phyloP scores from a whole-genome alignment of 352 stramenopile species.

The Phytophthora pisi region DNA sequence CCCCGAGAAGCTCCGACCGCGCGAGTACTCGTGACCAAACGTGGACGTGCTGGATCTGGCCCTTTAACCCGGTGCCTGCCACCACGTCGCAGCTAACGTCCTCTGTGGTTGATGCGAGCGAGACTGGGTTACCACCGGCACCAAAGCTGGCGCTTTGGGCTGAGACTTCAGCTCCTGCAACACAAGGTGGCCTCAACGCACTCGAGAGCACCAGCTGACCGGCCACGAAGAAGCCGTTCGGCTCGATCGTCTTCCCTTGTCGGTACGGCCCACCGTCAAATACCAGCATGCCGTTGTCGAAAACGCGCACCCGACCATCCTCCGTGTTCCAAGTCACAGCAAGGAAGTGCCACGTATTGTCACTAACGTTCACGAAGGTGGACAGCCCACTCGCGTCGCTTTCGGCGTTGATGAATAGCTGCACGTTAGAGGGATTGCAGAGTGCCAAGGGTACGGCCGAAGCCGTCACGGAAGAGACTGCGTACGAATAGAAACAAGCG shows the following conservation, averaged over 20 bases:
- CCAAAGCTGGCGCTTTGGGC: constrained; percentile 2
- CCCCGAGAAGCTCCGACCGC: constrained; percentile 52
- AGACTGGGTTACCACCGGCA: not conserved
- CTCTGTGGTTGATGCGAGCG: constrained; percentile 4
- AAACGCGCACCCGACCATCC: constrained; percentile 59
- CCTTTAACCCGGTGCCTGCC: constrained; percentile 35
- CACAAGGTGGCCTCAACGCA: constrained; percentile 12
- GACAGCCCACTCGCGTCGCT: constrained; percentile 33
- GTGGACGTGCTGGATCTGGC: constrained; percentile 64
- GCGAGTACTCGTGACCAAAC: constrained; percentile 59
- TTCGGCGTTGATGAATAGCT: constrained; percentile 52
- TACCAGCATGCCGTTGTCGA: constrained; percentile 71
- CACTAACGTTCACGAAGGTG: constrained; percentile 70
- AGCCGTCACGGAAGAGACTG: constrained; percentile 5
- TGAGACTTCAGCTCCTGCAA: constrained; percentile 1
- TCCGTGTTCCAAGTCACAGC: constrained; percentile 58
- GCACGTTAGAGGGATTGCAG: constrained; percentile 67
- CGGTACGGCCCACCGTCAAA: constrained; percentile 75
- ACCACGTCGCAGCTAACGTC: constrained; percentile 39
- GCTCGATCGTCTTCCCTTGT: constrained; percentile 29
- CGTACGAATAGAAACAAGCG: constrained; percentile 62
- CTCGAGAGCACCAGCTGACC: constrained; percentile 48
- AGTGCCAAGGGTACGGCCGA: constrained; percentile 47
- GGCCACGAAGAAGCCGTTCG: constrained; percentile 49
- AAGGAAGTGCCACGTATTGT: constrained; percentile 77